Evolutionary conservation across 2,329 filamentous ascomycete species (phyloP), one percentile per base, ranked within the genome.

Genomic region (Fusarium udum): DNA sequence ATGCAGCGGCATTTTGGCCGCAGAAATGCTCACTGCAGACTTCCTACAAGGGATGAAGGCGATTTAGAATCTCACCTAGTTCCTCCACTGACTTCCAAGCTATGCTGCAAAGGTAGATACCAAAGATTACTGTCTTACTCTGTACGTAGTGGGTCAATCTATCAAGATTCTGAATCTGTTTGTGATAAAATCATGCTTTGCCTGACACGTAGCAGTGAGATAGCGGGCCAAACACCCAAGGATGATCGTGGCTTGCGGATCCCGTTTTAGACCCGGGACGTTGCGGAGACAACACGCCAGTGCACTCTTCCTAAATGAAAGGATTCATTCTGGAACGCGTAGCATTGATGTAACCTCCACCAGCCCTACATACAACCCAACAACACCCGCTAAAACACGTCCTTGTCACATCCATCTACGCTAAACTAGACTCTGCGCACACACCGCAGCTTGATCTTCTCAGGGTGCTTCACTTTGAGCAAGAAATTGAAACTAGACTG

Each of bases 401-500:
- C n/a, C n/a, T n/a, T n/a, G n/a, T n/a, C n/a, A 43, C n/a, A 18
- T 26, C 11, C 11, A 20, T 46, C 20, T 20, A 46, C 43, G 24
- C 56, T 49, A 42, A 10, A 42, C 49, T 37, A 36, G 31, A 20
- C 46, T 55, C 58, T 52, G 18, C 64, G 72, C 61, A 75, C 69
- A 52, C 73, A 75, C 39, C 73, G 66, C 20, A 75, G 43, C 57
- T 57, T 72, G 61, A 75, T 73, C 61, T 49, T 67, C n/a, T 73
- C 73, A 2, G 73, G 73, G 45, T 75, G 59, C 65, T 75, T 75
- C n/a, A 75, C 72, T 46, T 75, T 75, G 14, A 75, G 72, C 20
- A 75, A 28, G 58, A 75, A 75, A 52, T 75, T 75, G 73, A 75
- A 75, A 48, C 73, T 75, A 26, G 72, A 75, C 51, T 71, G 72